Conservation (phyloP, 805 yeast genomes). For the Scheffersomyces stipitis region DNA sequence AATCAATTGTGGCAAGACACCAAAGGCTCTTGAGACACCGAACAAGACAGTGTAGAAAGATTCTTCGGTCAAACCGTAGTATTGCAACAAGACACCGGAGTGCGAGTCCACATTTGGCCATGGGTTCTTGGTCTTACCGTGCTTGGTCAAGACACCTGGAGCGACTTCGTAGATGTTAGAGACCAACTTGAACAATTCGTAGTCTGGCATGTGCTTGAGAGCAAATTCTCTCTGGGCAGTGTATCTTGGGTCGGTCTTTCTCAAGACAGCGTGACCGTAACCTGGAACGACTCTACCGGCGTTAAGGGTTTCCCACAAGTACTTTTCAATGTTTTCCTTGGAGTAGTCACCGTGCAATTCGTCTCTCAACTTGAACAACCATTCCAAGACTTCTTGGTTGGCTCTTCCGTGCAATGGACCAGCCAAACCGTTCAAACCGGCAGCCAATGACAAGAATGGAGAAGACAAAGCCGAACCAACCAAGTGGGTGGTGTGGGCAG, state of each 20-base stretch:
- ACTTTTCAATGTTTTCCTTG: constrained; percentile 56
- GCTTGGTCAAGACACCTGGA: constrained; percentile 70
- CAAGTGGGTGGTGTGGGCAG: constrained; percentile 78
- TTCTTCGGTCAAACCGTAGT: constrained; percentile 74
- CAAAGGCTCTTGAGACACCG: constrained; percentile 80
- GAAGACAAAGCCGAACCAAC: constrained; percentile 81
- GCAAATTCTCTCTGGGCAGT: constrained; percentile 73
- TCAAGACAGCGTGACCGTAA: constrained; percentile 83
- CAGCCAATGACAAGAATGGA: constrained; percentile 72
- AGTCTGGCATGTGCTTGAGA: constrained; percentile 57
- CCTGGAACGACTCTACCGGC: constrained; percentile 83
- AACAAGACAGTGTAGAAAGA: constrained; percentile 77
- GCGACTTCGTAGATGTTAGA: constrained; percentile 66
- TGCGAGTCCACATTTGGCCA: constrained; percentile 83
- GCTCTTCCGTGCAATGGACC: constrained; percentile 88
- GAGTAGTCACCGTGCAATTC: constrained; percentile 61
- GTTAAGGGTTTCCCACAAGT: constrained; percentile 70
- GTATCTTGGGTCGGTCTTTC: constrained; percentile 82
- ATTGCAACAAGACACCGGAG: constrained; percentile 75
- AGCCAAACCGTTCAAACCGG: constrained; percentile 81
- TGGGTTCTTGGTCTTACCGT: constrained; percentile 85
- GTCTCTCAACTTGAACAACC: constrained; percentile 64
- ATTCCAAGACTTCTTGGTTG: constrained; percentile 80
- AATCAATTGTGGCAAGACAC: constrained; percentile 75
- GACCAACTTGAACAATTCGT: constrained; percentile 66